A percentile compares a stretch with the other conserved stretches of the same genome.
These are phyloP conservation scores for Parathielavia appendiculata DNA, from an alignment of 495 filamentous ascomycete species.

Conservation along the genomic window DNA sequence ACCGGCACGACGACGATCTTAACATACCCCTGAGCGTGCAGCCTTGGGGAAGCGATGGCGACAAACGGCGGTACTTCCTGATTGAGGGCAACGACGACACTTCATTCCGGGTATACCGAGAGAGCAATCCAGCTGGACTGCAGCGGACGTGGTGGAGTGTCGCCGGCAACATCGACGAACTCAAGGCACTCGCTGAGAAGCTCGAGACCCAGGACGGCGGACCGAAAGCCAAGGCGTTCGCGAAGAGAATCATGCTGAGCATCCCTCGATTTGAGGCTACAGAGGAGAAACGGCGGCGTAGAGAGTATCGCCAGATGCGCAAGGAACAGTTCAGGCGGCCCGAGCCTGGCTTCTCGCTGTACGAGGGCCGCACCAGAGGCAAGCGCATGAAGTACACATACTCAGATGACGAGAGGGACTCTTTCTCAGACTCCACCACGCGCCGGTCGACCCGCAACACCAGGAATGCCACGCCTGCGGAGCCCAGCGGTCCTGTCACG, in stretches of 20 bases:
- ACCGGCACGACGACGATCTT: constrained; percentile 82
- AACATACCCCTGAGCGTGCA: constrained; percentile 93
- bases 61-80: constrained; percentile 88
- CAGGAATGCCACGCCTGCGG: constrained; percentile 62
- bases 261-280: constrained; percentile 93
- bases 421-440: constrained; percentile 62
- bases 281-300: constrained; percentile 90
- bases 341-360: constrained; percentile 84
- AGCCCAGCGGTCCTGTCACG: constrained; percentile 66
- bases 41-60: constrained; percentile 85
- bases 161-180: constrained; percentile 83
- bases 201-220: constrained; percentile 69
- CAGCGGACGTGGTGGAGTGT: constrained; percentile 86
- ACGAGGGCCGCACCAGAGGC: constrained; percentile 92
- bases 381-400: constrained; percentile 95
- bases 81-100: constrained; percentile 95
- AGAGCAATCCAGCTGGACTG: constrained; percentile 76
- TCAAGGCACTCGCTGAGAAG: constrained; percentile 66
- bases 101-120: constrained; percentile 86
- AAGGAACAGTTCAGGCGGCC: constrained; percentile 85
- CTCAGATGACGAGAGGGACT: constrained; percentile 79
- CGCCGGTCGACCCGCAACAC: constrained; percentile 75
- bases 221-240: constrained; percentile 69
- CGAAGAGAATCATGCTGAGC: constrained; percentile 69
- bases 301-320: constrained; percentile 81